Percentiles rank a stretch among this genome's conserved stretches.
These are phyloP conservation scores for Annulohypoxylon nitens DNA, from an alignment of 495 filamentous ascomycete species.

Conservation along the genomic window DNA sequence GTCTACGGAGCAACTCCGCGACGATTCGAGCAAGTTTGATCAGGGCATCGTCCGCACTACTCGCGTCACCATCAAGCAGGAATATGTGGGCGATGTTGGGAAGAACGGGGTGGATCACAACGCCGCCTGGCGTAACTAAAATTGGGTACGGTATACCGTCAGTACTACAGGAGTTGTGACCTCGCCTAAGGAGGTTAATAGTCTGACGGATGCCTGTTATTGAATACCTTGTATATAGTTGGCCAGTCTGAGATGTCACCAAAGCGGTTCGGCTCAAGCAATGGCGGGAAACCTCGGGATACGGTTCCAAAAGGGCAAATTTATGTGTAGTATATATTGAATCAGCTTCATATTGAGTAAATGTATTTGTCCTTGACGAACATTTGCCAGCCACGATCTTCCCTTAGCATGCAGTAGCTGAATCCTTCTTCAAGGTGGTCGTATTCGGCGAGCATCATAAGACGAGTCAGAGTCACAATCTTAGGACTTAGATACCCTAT, in stretches of 20 bases:
- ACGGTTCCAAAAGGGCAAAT: neutral
- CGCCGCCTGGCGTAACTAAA: slow-evolving; percentile 27
- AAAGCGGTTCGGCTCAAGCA: neutral
- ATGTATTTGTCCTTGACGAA: neutral
- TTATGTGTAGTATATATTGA: slow-evolving; percentile 4
- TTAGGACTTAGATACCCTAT: neutral
- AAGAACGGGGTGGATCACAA: slow-evolving; percentile 22
- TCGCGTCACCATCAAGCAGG: slow-evolving; percentile 38
- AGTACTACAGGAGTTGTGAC: neutral
- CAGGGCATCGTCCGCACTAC: slow-evolving; percentile 39
- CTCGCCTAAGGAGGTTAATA: neutral
- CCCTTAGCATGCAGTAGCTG: neutral
- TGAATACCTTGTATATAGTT: slow-evolving; percentile 24
- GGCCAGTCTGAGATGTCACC: slow-evolving; percentile 5
- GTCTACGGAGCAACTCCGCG: slow-evolving; percentile 38
- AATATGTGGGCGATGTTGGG: slow-evolving; percentile 23
- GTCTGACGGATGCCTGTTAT: slow-evolving; percentile 15
- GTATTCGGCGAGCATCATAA: neutral
- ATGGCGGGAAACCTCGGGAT: neutral
- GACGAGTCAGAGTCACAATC: neutral
- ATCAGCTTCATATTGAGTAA: neutral
- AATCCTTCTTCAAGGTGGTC: neutral
- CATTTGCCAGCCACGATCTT: neutral
- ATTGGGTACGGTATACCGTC: slow-evolving; percentile 14
- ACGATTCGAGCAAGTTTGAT: slow-evolving; percentile 27